Conservation (phyloP, 2,329 filamentous ascomycete genomes). For the Talaromyces sp. region DNA sequence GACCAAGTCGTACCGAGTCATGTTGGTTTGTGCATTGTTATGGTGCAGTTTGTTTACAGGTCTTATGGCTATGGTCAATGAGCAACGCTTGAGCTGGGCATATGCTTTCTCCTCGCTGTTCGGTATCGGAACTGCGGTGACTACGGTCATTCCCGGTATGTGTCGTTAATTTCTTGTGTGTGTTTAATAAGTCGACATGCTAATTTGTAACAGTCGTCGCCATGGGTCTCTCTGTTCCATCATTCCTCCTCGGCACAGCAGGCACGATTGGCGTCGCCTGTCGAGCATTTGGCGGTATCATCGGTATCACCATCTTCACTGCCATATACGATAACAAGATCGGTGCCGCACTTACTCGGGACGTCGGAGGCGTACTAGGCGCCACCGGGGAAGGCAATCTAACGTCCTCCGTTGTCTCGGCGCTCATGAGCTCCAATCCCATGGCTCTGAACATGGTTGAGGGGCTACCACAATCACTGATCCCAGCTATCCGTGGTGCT, state of each 20-base stretch:
- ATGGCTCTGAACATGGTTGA: neutral
- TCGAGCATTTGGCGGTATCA: neutral
- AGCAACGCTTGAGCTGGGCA: neutral
- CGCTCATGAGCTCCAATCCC: neutral
- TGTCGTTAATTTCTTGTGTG: neutral
- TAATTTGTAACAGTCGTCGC: neutral
- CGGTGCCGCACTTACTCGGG: neutral
- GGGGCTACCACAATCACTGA: neutral
- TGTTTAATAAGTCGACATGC: neutral
- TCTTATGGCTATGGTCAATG: neutral
- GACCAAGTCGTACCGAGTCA: neutral
- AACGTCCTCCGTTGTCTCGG: neutral
- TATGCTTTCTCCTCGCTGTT: neutral
- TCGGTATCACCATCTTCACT: neutral
- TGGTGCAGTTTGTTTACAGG: neutral
- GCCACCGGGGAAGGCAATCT: neutral
- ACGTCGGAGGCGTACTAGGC: neutral
- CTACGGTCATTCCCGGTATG: neutral
- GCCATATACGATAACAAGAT: neutral
- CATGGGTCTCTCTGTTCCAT: neutral
- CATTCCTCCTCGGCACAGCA: neutral
- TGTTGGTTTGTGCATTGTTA: neutral
- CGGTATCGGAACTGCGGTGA: neutral
- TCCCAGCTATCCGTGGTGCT: neutral
- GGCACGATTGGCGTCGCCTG: neutral